Conservation (phyloP, 2,329 filamentous ascomycete genomes). For the Microcera coccophila region DNA sequence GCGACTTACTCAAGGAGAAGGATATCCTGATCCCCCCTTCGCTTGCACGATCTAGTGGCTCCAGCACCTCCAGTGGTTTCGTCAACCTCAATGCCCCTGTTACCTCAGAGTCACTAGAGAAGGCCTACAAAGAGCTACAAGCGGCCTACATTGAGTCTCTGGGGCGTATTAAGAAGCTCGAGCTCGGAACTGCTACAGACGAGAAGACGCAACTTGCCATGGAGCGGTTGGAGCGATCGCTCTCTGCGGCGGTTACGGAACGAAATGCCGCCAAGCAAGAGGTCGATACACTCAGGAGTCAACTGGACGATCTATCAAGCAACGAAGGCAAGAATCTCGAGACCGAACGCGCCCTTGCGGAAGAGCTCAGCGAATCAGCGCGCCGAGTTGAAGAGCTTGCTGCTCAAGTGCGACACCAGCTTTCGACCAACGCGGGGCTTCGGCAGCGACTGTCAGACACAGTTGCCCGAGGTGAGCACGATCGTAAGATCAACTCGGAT, state of each 20-base stretch:
- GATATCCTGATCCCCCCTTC: constrained; percentile 71
- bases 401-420: constrained; percentile 72
- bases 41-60: constrained; percentile 43
- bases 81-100: constrained; percentile 42
- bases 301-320: constrained; percentile 55
- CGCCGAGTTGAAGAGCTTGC: constrained; percentile 76
- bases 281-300: constrained; percentile 56
- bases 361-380: constrained; percentile 69
- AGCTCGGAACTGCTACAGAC: constrained; percentile 45
- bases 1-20: constrained; percentile 72
- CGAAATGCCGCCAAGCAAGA: constrained; percentile 68
- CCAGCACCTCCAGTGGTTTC: constrained; percentile 24
- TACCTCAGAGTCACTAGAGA: constrained; percentile 68
- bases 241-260: constrained; percentile 66
- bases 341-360: constrained; percentile 61
- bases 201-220: constrained; percentile 61
- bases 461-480: constrained; percentile 76
- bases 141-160: constrained; percentile 65
- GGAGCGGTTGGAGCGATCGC: constrained; percentile 62
- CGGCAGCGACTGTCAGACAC: constrained; percentile 74
- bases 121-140: constrained; percentile 72
- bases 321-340: constrained; percentile 54
- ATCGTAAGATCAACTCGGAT: constrained; percentile 73
- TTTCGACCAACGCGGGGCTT: constrained; percentile 72
- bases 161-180: constrained; percentile 61